Conservation (phyloP, 139 green algal genomes). For the Picochlorum sp. region DNA sequence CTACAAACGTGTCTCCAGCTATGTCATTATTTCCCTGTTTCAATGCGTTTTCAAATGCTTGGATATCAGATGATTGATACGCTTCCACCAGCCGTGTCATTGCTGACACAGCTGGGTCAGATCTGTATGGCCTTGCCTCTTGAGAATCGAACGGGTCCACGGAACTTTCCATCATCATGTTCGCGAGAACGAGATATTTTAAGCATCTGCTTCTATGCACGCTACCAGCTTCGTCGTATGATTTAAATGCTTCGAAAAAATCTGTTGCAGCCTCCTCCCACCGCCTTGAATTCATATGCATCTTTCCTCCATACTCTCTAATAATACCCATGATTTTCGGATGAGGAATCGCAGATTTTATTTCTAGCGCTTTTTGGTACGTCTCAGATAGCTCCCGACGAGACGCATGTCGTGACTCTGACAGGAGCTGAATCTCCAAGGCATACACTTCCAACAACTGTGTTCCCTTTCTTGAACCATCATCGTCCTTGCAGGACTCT, state of each 20-base stretch:
- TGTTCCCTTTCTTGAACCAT: slow-evolving; percentile 95
- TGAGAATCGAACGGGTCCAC: slow-evolving; percentile 95
- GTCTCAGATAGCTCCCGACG: slow-evolving; percentile 72
- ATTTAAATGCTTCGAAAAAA: slow-evolving; percentile 99
- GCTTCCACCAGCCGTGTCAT: slow-evolving; percentile 95
- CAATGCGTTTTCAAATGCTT: slow-evolving; percentile 90
- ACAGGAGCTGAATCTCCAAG: slow-evolving; percentile 94
- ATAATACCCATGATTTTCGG: slow-evolving; percentile 97
- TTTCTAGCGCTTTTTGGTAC: slow-evolving; percentile 63
- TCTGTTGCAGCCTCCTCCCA: slow-evolving; percentile 89
- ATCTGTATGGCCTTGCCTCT: slow-evolving; percentile 88
- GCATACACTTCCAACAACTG: slow-evolving; percentile 97
- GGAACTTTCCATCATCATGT: slow-evolving; percentile 94
- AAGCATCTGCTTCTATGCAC: slow-evolving; percentile 82
- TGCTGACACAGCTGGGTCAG: slow-evolving; percentile 62
- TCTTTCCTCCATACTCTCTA: slow-evolving; percentile 96
- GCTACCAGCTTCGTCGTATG: slow-evolving; percentile 83
- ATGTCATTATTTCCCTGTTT: slow-evolving; percentile 58
- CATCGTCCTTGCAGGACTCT: slow-evolving; percentile 67
- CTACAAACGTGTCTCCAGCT: slow-evolving; percentile 94
- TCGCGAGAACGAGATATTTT: slow-evolving; percentile 97
- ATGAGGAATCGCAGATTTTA: slow-evolving; percentile 94
- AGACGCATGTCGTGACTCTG: slow-evolving; percentile 90
- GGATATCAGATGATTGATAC: slow-evolving; percentile 90
- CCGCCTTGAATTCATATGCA: slow-evolving; percentile 89